Conservation (phyloP, 192 early-diverging fungal species). For the Pilaira anomala region DNA sequence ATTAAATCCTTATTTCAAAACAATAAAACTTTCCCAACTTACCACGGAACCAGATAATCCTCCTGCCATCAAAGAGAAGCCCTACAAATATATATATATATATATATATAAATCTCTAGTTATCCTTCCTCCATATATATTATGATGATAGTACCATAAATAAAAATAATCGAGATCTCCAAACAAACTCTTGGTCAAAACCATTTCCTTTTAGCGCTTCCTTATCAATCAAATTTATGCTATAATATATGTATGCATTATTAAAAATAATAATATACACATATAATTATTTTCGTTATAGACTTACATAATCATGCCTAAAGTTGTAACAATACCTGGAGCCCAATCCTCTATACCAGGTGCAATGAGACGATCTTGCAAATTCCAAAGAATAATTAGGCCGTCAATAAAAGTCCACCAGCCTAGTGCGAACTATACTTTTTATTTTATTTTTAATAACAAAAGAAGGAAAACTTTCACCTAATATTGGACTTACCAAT, state of each 20-base stretch:
- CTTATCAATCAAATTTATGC: slow-evolving; percentile 11
- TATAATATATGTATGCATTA: too few species aligned
- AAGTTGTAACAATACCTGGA: slow-evolving; percentile 13
- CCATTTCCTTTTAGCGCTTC: slow-evolving; percentile 13
- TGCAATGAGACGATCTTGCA: background rate
- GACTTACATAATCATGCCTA: slow-evolving; percentile 26
- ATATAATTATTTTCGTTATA: background rate
- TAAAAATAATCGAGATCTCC: slow-evolving; percentile 2
- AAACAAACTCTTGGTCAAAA: background rate
- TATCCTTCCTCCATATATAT: background rate
- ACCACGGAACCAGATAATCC: slow-evolving; percentile 16
- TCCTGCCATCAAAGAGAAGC: slow-evolving; percentile 12
- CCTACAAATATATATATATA: background rate
- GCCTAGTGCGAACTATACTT: slow-evolving; percentile 21
- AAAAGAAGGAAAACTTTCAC: too few species aligned
- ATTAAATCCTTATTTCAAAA: too few species aligned
- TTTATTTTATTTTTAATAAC: background rate
- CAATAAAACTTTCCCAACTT: background rate
- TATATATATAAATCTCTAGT: too few species aligned
- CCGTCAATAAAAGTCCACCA: slow-evolving; percentile 32
- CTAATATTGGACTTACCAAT: slow-evolving; percentile 14
- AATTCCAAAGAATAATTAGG: background rate
- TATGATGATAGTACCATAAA: background rate
- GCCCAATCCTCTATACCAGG: slow-evolving; percentile 31
- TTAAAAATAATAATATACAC: background rate